phyloP scores from a whole-genome alignment of 768 basidiomycete species.

The Suillus paluster region DNA sequence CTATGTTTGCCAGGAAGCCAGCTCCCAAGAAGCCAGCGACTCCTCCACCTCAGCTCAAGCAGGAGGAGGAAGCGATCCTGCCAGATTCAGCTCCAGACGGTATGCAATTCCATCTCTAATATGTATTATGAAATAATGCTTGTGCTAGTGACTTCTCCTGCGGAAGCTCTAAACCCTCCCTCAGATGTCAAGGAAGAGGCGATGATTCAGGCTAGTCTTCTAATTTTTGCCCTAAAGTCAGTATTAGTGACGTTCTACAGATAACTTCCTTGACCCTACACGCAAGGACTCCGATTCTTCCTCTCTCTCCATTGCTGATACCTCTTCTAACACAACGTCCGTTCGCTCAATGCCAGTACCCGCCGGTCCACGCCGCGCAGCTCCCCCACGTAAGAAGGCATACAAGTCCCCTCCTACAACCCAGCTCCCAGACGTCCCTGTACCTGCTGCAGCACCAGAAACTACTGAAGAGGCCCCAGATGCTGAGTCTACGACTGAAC shows the following conservation, averaged over 20 bases:
- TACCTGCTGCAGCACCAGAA: slow-evolving; percentile 16
- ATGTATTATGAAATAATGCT: background rate
- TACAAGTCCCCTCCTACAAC: slow-evolving; percentile 52
- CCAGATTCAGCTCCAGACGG: slow-evolving; percentile 23
- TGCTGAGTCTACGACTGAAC: background rate
- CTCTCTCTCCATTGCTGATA: slow-evolving; percentile 24
- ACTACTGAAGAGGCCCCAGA: background rate
- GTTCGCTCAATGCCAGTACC: slow-evolving; percentile 73
- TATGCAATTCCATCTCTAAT: slow-evolving; percentile 8
- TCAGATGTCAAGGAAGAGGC: slow-evolving; percentile 10
- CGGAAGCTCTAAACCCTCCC: slow-evolving; percentile 9
- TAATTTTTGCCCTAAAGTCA: background rate
- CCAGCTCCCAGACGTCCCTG: slow-evolving; percentile 32
- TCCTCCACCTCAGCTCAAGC: slow-evolving; percentile 21
- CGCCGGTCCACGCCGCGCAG: slow-evolving; percentile 72
- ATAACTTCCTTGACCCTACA: slow-evolving; percentile 3
- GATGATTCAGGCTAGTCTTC: slow-evolving; percentile 22
- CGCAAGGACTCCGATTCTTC: slow-evolving; percentile 30
- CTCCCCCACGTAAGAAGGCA: slow-evolving; percentile 71
- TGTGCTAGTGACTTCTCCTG: slow-evolving; percentile 18
- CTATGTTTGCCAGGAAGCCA: slow-evolving; percentile 66
- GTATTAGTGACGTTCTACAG: slow-evolving; percentile 32
- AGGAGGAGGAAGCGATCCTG: slow-evolving; percentile 18
- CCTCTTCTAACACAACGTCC: slow-evolving; percentile 25
- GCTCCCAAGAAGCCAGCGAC: slow-evolving; percentile 36